Evolutionary conservation across 805 yeast species (phyloP).

Genomic region (Myxozyma melibiosi): DNA sequence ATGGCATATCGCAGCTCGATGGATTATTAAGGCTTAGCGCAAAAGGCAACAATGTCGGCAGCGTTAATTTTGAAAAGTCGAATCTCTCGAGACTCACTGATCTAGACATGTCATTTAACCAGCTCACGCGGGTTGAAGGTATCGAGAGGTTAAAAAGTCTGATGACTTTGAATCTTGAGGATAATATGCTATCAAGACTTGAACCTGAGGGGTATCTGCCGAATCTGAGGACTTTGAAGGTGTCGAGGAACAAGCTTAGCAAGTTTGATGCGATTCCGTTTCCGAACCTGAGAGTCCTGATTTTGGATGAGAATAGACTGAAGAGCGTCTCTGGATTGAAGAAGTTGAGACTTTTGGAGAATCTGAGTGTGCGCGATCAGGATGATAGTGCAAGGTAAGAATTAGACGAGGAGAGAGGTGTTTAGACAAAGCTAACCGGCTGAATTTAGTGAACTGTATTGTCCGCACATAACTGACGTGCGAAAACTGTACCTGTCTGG

Average conservation of each 20-base stretch:
- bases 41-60: slow-evolving; percentile 34
- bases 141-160: slow-evolving; percentile 40
- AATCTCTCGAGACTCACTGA: slow-evolving; percentile 37
- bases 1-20: slow-evolving; percentile 47
- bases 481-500: slow-evolving; percentile 49
- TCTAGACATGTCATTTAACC: slow-evolving; percentile 36
- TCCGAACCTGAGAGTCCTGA: slow-evolving; percentile 34
- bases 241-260: slow-evolving; percentile 45
- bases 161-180: slow-evolving; percentile 44
- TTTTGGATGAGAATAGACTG: slow-evolving; percentile 38
- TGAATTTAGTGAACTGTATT: slow-evolving; percentile 7
- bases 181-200: slow-evolving; percentile 33
- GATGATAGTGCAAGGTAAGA: slow-evolving; percentile 6
- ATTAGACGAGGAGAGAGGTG: too few relatives aligned
- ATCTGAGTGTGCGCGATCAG: slow-evolving; percentile 42
- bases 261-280: slow-evolving; percentile 26
- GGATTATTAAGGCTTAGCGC: slow-evolving; percentile 38
- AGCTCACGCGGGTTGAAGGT: slow-evolving; percentile 35
- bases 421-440: not conserved
- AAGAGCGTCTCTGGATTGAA: slow-evolving; percentile 40
- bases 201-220: slow-evolving; percentile 38
- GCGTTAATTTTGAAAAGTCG: slow-evolving; percentile 32
- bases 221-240: slow-evolving; percentile 45
- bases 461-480: slow-evolving; percentile 39
- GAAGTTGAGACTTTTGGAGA: slow-evolving; percentile 46